Percentiles rank a stretch among this genome's conserved stretches.
Evolutionary conservation across 129 eudicot species (phyloP).

Genomic region (Cynara cardunculus): DNA sequence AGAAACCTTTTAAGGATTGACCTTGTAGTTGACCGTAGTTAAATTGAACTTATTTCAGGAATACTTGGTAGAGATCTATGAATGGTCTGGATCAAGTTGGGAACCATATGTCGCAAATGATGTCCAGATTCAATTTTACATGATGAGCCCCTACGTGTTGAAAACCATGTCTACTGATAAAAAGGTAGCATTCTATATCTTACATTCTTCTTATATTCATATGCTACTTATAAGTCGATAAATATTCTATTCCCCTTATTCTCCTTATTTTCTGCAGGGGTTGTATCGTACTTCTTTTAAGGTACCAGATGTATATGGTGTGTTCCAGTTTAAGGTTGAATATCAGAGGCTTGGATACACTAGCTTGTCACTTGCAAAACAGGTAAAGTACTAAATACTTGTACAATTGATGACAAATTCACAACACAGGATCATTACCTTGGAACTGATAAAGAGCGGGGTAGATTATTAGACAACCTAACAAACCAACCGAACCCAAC

Average conservation of each 20-base stretch:
- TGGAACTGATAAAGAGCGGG: too few species aligned
- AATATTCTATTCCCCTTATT: neutral
- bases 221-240: neutral
- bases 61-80: slow-evolving; percentile 75
- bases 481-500: too few species aligned
- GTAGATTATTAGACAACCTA: too few species aligned
- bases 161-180: slow-evolving; percentile 68
- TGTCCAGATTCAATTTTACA: slow-evolving; percentile 94
- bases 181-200: slow-evolving; percentile 49
- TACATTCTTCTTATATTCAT: neutral
- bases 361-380: slow-evolving; percentile 51
- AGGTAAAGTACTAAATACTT: slow-evolving; percentile 23
- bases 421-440: too few species aligned
- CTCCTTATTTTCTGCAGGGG: slow-evolving; percentile 50
- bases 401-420: neutral
- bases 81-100: slow-evolving; percentile 94
- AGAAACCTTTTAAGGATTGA: neutral
- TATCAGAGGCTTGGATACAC: slow-evolving; percentile 93
- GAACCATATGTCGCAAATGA: slow-evolving; percentile 84
- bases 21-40: neutral
- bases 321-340: slow-evolving; percentile 94
- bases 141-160: slow-evolving; percentile 97
- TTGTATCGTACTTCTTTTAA: slow-evolving; percentile 62
- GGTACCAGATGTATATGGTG: slow-evolving; percentile 99
- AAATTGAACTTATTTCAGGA: slow-evolving; percentile 46